Conservation (phyloP, 257 asterid genomes). For the Capsicum chinense region DNA sequence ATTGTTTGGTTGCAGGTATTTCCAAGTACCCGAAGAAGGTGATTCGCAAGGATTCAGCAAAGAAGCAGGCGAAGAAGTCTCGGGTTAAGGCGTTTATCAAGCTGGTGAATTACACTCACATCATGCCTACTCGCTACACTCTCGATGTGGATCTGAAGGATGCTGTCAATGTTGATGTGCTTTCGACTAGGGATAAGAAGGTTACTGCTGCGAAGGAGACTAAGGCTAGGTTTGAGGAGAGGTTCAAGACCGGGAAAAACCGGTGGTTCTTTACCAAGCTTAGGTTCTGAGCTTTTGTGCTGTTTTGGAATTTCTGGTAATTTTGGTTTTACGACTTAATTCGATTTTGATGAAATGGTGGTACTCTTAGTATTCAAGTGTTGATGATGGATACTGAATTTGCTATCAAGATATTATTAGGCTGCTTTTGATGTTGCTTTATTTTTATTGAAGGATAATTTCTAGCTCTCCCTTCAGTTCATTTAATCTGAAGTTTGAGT, state of each 20-base stretch:
- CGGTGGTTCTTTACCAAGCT: conserved; percentile 43
- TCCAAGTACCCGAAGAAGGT: conserved; percentile 40
- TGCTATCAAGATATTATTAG: background rate
- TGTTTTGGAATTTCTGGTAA: background rate
- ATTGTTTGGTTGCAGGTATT: conserved; percentile 40
- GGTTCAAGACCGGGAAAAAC: conserved; percentile 40
- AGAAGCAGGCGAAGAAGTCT: conserved; percentile 41
- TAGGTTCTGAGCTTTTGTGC: conserved; percentile 31
- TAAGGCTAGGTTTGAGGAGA: conserved; percentile 36
- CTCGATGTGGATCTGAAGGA: conserved; percentile 42
- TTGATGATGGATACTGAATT: background rate
- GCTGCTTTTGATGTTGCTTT: background rate
- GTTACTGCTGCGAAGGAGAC: conserved; percentile 38
- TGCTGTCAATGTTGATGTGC: conserved; percentile 24
- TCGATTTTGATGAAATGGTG: conserved; percentile 23
- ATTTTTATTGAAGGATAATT: background rate
- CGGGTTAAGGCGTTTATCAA: conserved; percentile 40
- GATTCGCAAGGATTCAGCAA: conserved; percentile 39
- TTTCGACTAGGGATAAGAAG: conserved; percentile 36
- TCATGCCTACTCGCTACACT: conserved; percentile 44
- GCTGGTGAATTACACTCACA: conserved; percentile 37
- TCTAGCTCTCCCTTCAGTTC: background rate
- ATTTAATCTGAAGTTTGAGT: too few relatives aligned
- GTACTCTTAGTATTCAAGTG: background rate
- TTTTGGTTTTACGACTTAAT: background rate